phyloP scores from a whole-genome alignment of 768 basidiomycete species.

The Filobasidium floriforme region DNA sequence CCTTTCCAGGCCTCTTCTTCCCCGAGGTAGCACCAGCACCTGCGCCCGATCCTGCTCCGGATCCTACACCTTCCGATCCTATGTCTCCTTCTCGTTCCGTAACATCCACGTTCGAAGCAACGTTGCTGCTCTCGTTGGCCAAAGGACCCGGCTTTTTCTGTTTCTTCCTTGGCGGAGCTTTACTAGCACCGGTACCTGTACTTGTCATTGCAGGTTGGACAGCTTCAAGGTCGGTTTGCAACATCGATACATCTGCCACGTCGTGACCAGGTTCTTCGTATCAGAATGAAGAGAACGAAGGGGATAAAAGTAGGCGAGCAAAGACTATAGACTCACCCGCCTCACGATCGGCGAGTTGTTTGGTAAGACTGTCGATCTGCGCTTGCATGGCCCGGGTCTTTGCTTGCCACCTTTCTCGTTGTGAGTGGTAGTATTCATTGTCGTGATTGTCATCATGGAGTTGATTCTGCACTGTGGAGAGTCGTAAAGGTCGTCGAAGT shows the following conservation, averaged over 20 bases:
- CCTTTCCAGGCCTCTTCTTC: neutral
- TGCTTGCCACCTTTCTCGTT: neutral
- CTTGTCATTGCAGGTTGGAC: no score
- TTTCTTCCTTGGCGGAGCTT: neutral
- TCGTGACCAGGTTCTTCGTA: no score
- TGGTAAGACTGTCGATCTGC: neutral
- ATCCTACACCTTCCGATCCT: no score
- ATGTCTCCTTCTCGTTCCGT: no score
- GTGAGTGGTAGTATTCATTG: no score
- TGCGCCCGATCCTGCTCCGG: no score
- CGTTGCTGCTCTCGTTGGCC: neutral
- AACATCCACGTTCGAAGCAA: no score
- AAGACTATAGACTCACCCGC: neutral
- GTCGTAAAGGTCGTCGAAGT: neutral
- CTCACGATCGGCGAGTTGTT: neutral
- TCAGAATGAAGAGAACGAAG: neutral
- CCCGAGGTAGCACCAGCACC: no score
- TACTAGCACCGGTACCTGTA: neutral
- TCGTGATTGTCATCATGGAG: no score
- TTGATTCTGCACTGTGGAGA: no score
- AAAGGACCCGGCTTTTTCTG: neutral
- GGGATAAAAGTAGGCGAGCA: neutral
- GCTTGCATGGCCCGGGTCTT: neutral
- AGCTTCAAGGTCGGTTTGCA: neutral
- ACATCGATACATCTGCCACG: neutral